Evolutionary conservation across 805 yeast genomes (phyloP), one percentile per base, ranked within the genome.

Genomic region (Henningerozyma blattae): DNA sequence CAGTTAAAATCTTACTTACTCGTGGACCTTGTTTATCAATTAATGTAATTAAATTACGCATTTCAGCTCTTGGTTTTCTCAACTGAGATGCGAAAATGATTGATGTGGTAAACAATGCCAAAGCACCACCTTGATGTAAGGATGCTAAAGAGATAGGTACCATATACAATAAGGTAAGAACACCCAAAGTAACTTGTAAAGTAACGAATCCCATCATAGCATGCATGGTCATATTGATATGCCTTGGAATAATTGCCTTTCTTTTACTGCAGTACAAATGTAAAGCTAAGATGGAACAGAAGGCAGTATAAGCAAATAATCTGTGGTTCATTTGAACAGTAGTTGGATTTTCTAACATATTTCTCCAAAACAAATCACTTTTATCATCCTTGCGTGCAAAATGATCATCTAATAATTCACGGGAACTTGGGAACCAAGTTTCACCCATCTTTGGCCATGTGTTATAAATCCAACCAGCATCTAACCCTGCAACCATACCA

Each of bases 381-480:
- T 65, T 59, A 49, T 81, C 89, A 2, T 62, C 66, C 27, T 66
- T 65, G 52, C 91, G 69, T 3, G 94, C 68, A 53, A 65, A 91
- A 15, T 70, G 67, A 4, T 79, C 75, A 31, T 82, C 80, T 66
- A 87, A 72, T 32, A 91, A 63, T 56, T 91, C 99, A 42, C 68
- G 61, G n/a, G 52, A 58, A 14, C 81, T 70, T 8, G 99, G 98
- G 26, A 81, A 43, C 61, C 71, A 68, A 27, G 71, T 72, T 33
- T 84, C 84, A 28, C 97, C 97, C 98, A 91, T 91, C 48, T 78
- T 82, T 22, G 99, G 98, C 70, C 86, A 91, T 4, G 93, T 79
- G 58, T 91, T 91, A 60, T 91, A 91, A 44, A 91, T 86, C 58
- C 87, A 65, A 32, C 98, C 98, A 3, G 99, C 98, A 59, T 91